These are phyloP conservation scores for Yarrowia bubula DNA, from an alignment of 805 yeast species.

Conservation along the genomic window DNA sequence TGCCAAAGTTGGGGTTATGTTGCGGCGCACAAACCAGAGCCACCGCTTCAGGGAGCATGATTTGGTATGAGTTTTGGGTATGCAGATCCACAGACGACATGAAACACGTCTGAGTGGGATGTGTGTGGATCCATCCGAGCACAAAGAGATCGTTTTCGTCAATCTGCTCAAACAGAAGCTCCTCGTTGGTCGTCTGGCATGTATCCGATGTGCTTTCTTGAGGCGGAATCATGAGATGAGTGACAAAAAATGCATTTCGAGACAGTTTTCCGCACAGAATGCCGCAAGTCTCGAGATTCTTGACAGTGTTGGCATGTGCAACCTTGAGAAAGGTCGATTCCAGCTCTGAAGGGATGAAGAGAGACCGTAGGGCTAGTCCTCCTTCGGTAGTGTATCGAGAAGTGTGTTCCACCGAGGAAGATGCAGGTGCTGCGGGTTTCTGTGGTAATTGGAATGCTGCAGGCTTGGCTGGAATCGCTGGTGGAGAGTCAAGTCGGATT, in stretches of 20 bases:
- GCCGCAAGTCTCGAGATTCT: slow-evolving; percentile 63
- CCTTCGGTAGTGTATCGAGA: slow-evolving; percentile 49
- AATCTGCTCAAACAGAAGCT: slow-evolving; percentile 53
- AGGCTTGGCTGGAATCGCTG: neutral
- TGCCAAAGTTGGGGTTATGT: slow-evolving; percentile 50
- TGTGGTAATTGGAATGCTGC: neutral
- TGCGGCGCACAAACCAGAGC: slow-evolving; percentile 66
- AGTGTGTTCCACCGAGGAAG: slow-evolving; percentile 31
- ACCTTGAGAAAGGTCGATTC: slow-evolving; percentile 46
- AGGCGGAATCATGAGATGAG: slow-evolving; percentile 59
- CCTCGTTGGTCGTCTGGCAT: slow-evolving; percentile 61
- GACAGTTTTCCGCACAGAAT: slow-evolving; percentile 61
- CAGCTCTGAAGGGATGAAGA: slow-evolving; percentile 50
- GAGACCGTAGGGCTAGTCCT: slow-evolving; percentile 53
- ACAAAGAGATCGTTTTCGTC: slow-evolving; percentile 57
- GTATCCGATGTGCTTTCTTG: slow-evolving; percentile 64
- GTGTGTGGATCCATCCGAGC: slow-evolving; percentile 76
- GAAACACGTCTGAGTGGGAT: slow-evolving; percentile 71
- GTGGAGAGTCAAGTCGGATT: slow-evolving; percentile 23
- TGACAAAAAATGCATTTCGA: slow-evolving; percentile 61
- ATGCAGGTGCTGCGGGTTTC: neutral
- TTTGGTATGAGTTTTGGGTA: slow-evolving; percentile 65
- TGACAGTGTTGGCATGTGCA: slow-evolving; percentile 50
- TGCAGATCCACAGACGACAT: slow-evolving; percentile 64
- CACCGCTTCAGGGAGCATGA: slow-evolving; percentile 67